Evolutionary conservation across 2,329 filamentous ascomycete species (phyloP).

Genomic region (Aspergillus clavatus): DNA sequence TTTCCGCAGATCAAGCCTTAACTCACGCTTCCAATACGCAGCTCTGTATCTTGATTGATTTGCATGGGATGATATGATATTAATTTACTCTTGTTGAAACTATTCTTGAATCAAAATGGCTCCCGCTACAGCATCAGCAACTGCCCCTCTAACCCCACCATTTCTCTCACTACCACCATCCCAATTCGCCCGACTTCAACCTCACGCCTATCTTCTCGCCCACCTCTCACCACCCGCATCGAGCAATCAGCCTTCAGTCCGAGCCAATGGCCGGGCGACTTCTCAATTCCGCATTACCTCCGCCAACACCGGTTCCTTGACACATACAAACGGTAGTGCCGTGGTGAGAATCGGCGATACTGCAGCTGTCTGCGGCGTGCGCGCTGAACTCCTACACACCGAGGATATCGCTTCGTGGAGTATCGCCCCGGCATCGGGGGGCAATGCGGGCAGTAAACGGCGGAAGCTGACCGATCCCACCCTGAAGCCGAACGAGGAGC

Average conservation of each 20-base stretch:
- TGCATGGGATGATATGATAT: not conserved
- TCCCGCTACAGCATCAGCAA: conserved; percentile 13
- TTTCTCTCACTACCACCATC: conserved; percentile 59
- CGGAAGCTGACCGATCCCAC: conserved; percentile 24
- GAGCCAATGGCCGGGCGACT: conserved; percentile 75
- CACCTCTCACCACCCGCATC: conserved; percentile 64
- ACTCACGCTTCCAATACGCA: not conserved
- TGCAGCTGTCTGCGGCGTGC: conserved; percentile 88
- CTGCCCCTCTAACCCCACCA: conserved; percentile 26
- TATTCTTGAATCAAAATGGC: conserved; percentile 7
- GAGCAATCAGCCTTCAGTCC: conserved; percentile 53
- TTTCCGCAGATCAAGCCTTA: conserved; percentile 6
- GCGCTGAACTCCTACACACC: conserved; percentile 75
- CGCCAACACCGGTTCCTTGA: conserved; percentile 76
- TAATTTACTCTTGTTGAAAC: not conserved
- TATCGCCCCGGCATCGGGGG: conserved; percentile 31
- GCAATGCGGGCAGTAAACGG: conserved; percentile 32
- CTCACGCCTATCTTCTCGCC: conserved; percentile 81
- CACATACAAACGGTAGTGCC: conserved; percentile 84
- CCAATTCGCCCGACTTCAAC: conserved; percentile 79
- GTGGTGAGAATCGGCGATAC: conserved; percentile 86
- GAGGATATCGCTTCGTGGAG: conserved; percentile 61
- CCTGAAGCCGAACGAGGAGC: conserved; percentile 12
- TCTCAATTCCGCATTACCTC: conserved; percentile 66
- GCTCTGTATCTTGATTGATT: not conserved